Conservation (phyloP, 2,329 filamentous ascomycete genomes). For the Xylariaceae sp. region DNA sequence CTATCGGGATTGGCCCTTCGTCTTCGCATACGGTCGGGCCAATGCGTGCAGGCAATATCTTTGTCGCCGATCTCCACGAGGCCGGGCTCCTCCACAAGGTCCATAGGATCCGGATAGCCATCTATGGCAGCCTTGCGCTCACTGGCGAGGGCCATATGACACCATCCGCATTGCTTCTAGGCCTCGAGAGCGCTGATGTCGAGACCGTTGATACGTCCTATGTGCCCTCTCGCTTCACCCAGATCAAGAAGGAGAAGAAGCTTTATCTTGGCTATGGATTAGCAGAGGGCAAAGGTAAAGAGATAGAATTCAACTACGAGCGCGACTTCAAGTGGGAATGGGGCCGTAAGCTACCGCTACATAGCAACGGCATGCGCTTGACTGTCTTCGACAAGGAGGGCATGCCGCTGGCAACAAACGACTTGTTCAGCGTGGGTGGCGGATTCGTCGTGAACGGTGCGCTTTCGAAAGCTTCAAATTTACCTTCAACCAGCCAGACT, state of each 20-base stretch:
- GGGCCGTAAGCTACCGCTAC: constrained; percentile 57
- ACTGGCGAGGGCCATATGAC: constrained; percentile 61
- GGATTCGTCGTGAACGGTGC: constrained; percentile 60
- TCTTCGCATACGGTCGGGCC: constrained; percentile 60
- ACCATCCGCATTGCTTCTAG: constrained; percentile 55
- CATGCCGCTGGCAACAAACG: constrained; percentile 55
- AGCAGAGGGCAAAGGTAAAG: constrained; percentile 48
- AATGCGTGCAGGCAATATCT: constrained; percentile 60
- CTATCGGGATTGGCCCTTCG: constrained; percentile 58
- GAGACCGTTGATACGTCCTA: constrained; percentile 57
- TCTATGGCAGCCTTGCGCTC: constrained; percentile 58
- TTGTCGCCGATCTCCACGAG: constrained; percentile 55
- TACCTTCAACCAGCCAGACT: constrained; percentile 24
- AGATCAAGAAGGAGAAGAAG: constrained; percentile 55
- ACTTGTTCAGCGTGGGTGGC: constrained; percentile 59
- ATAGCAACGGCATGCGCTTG: constrained; percentile 61
- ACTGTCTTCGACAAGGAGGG: constrained; percentile 57
- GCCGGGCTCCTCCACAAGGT: constrained; percentile 53
- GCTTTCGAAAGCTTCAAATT: constrained; percentile 50
- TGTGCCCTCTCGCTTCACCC: constrained; percentile 52
- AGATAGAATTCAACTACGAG: constrained; percentile 57
- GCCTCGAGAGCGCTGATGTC: constrained; percentile 57
- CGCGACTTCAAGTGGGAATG: constrained; percentile 59
- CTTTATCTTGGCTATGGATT: constrained; percentile 53
- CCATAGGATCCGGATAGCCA: constrained; percentile 54